phyloP scores from a whole-genome alignment of 352 stramenopile species.

The Pythium dissotocum region DNA sequence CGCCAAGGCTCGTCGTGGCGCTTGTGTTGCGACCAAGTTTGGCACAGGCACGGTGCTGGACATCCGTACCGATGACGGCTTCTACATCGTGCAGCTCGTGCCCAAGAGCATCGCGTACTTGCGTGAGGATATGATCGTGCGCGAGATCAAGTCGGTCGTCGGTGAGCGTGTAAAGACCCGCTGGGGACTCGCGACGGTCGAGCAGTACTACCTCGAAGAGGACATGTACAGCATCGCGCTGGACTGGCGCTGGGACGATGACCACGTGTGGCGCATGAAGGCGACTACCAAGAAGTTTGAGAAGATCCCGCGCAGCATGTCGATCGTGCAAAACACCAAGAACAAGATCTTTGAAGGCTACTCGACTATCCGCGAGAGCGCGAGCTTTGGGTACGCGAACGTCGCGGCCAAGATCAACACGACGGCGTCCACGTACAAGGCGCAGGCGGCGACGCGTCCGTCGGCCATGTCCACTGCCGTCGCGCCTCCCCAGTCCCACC shows the following conservation, averaged over 20 bases:
- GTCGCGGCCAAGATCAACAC: constrained; percentile 59
- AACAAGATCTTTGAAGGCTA: constrained; percentile 79
- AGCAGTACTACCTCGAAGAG: constrained; percentile 85
- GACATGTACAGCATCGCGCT: constrained; percentile 89
- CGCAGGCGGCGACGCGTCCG: constrained; percentile 1
- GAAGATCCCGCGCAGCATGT: constrained; percentile 60
- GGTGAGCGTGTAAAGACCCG: constrained; percentile 83
- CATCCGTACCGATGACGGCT: constrained; percentile 65
- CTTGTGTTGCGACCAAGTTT: constrained; percentile 76
- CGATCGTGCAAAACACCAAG: constrained; percentile 80
- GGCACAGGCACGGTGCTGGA: constrained; percentile 76
- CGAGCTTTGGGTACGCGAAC: constrained; percentile 51
- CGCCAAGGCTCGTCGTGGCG: constrained; percentile 51
- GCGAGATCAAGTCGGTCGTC: constrained; percentile 84
- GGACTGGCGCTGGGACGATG: constrained; percentile 87
- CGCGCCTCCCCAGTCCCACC: constrained; percentile 16
- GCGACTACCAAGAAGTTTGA: constrained; percentile 90
- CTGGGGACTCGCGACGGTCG: constrained; percentile 81
- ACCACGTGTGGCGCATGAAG: constrained; percentile 89
- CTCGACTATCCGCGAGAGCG: constrained; percentile 68
- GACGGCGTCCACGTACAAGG: constrained; percentile 31
- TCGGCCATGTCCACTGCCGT: constrained; percentile 18
- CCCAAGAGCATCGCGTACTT: constrained; percentile 74
- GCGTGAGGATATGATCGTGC: constrained; percentile 61
- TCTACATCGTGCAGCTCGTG: constrained; percentile 77